These are phyloP conservation scores for Theobroma grandiflorum DNA, from an alignment of 441 rosid genomes.

Conservation along the genomic window DNA sequence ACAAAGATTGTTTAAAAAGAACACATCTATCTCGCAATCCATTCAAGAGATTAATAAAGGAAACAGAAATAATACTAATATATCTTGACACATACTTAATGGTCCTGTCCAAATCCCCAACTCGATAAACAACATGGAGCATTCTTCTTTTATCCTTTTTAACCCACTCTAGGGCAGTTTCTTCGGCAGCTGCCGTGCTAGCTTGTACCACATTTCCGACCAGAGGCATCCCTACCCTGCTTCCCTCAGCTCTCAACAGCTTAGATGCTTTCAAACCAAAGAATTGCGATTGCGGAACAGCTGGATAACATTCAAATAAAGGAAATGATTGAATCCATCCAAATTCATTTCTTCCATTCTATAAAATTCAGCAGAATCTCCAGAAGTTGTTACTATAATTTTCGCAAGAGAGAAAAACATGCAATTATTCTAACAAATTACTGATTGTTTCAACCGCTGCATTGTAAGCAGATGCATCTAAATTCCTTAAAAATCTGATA, in stretches of 20 bases:
- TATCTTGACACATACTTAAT: constrained; percentile 58
- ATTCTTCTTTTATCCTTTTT: constrained; percentile 86
- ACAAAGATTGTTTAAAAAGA: neutral
- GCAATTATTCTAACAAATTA: neutral
- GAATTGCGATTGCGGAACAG: constrained; percentile 57
- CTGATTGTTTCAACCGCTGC: neutral
- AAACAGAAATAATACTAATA: neutral
- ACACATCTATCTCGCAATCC: neutral
- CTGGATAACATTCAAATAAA: constrained; percentile 37
- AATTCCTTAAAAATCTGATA: neutral
- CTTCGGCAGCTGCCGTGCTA: constrained; percentile 64
- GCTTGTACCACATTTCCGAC: constrained; percentile 70
- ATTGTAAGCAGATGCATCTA: neutral
- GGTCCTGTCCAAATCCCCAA: constrained; percentile 94
- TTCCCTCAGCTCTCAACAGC: constrained; percentile 53
- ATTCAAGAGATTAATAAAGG: neutral
- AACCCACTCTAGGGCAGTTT: constrained; percentile 73
- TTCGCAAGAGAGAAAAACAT: neutral
- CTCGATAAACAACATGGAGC: constrained; percentile 97
- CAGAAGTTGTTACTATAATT: neutral
- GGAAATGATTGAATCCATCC: constrained; percentile 13
- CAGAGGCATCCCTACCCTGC: constrained; percentile 48
- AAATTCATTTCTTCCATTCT: constrained; percentile 8
- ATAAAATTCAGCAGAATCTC: neutral
- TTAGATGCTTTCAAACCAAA: constrained; percentile 53